phyloP scores from a whole-genome alignment of 1,139 yeast species.

The Hemisphaericaspora xylanilytica region DNA sequence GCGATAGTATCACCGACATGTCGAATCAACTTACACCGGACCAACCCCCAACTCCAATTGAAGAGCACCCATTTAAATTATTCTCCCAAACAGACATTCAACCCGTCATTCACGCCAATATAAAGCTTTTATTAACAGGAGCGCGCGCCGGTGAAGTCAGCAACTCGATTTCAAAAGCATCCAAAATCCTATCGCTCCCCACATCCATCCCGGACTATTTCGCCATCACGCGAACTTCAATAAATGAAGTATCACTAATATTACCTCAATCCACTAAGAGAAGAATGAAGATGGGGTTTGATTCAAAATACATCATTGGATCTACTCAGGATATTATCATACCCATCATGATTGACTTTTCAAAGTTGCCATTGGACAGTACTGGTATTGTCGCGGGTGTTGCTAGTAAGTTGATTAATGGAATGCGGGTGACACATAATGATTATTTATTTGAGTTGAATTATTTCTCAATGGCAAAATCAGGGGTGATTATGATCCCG shows the following conservation, averaged over 20 bases:
- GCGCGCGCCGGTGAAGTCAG: constrained; percentile 52
- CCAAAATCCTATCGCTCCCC: constrained; percentile 26
- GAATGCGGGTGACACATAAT: constrained; percentile 21
- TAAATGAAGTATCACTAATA: constrained; percentile 53
- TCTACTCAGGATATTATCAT: constrained; percentile 55
- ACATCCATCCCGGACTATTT: constrained; percentile 47
- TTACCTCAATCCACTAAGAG: constrained; percentile 45
- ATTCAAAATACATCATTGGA: constrained; percentile 48
- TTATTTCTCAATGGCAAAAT: constrained; percentile 60
- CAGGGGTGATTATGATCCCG: constrained; percentile 61
- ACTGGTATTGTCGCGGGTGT: constrained; percentile 71
- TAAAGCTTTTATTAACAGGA: constrained; percentile 57
- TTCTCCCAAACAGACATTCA: constrained; percentile 40
- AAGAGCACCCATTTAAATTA: constrained; percentile 36
- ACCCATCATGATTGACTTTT: constrained; percentile 58
- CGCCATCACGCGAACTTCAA: constrained; percentile 56
- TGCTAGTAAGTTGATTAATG: constrained; percentile 48
- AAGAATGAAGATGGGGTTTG: constrained; percentile 40
- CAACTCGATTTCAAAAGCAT: constrained; percentile 36
- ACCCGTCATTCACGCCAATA: constrained; percentile 43
- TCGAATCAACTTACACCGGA: no score
- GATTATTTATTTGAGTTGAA: constrained; percentile 48
- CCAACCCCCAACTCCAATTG: constrained; percentile 14
- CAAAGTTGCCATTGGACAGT: constrained; percentile 55
- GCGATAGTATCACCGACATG: constrained; percentile 3